Evolutionary conservation across 75 land plant species (phyloP), one percentile per base, ranked within the genome.

Genomic region (Cryptomeria japonica): DNA sequence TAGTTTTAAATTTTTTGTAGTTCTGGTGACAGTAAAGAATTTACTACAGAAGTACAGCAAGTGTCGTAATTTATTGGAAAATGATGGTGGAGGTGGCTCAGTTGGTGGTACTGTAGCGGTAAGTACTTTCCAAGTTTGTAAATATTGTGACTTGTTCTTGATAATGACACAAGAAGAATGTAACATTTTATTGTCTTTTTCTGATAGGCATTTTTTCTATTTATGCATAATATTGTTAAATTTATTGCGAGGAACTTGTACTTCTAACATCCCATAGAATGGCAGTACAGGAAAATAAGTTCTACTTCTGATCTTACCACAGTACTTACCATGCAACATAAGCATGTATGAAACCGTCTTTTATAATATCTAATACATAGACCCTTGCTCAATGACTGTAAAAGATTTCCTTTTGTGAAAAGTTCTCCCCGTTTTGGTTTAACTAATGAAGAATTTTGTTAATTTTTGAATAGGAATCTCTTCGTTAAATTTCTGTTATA

Each of bases 81-180:
- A 95, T 90, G 99, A 98, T 86, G 96, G 94, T 84, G 99, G 99
- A 51, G 99, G 99, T 42, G 97, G 97, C 44, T 91, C 97, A 14
- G 93, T 96, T 87, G 94, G 96, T 85, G 98, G 99, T 38, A 90
- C 91, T 15, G 87, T 96, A 77, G 94, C 92, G 87, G 99, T 97
- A 92, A 86, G 93, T 46, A 61, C 39, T 15, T 75, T 18, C 11
- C 44, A 47, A 87, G 41, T 34, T 49, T 37, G 25, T 85, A 32
- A 58, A 9, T 76, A 10, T 58, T 36, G 53, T 51, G 4, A 37
- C 32, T 64, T 28, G 39, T 85, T 85, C 39, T 39, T 85, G 68
- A 61, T 61, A 61, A 61, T 61, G 28, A 6, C 28, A 61, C 47
- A 46, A 31, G n/a, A 8, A n/a, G 77, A 73, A 73, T 73, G 13